Evolutionary conservation across 192 early-diverging fungal species (phyloP).

Genomic region (Entomortierella parvispora): DNA sequence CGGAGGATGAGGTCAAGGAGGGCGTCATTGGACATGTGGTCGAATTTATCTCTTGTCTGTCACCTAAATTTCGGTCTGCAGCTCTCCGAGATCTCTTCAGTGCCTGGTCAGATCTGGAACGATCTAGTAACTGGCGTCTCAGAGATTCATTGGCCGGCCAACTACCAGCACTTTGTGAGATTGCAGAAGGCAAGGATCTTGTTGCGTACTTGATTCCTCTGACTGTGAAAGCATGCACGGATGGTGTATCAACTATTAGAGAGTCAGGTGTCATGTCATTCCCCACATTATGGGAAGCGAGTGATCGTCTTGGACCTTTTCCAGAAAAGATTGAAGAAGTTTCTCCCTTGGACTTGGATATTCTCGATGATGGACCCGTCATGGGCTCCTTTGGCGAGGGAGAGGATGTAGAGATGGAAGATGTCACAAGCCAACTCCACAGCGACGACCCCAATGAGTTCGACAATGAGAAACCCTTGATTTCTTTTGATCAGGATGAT

Average conservation of each 20-base stretch:
- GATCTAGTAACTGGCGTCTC: slow-evolving; percentile 76
- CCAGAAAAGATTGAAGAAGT: not conserved
- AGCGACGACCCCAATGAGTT: too few relatives aligned
- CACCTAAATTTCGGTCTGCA: slow-evolving; percentile 68
- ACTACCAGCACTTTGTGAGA: slow-evolving; percentile 70
- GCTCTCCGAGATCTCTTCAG: slow-evolving; percentile 73
- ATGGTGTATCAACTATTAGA: slow-evolving; percentile 64
- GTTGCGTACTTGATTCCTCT: slow-evolving; percentile 75
- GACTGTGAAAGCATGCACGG: slow-evolving; percentile 64
- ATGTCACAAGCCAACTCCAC: slow-evolving; percentile 14
- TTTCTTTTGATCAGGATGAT: not conserved
- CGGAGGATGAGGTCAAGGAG: slow-evolving; percentile 75
- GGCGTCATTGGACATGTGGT: slow-evolving; percentile 75
- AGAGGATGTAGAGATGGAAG: slow-evolving; percentile 46
- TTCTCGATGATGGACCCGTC: slow-evolving; percentile 7
- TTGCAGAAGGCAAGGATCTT: slow-evolving; percentile 69
- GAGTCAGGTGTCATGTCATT: slow-evolving; percentile 60
- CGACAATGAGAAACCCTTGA: not conserved
- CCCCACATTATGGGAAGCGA: slow-evolving; percentile 35
- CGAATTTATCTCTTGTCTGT: slow-evolving; percentile 72
- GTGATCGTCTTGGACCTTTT: slow-evolving; percentile 22
- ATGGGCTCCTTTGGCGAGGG: slow-evolving; percentile 37
- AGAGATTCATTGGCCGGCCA: slow-evolving; percentile 78
- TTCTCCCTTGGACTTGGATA: not conserved
- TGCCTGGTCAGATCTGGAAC: slow-evolving; percentile 72